Evolutionary conservation across 2,329 filamentous ascomycete species (phyloP).

Genomic region (Blastomyces gilchristii): DNA sequence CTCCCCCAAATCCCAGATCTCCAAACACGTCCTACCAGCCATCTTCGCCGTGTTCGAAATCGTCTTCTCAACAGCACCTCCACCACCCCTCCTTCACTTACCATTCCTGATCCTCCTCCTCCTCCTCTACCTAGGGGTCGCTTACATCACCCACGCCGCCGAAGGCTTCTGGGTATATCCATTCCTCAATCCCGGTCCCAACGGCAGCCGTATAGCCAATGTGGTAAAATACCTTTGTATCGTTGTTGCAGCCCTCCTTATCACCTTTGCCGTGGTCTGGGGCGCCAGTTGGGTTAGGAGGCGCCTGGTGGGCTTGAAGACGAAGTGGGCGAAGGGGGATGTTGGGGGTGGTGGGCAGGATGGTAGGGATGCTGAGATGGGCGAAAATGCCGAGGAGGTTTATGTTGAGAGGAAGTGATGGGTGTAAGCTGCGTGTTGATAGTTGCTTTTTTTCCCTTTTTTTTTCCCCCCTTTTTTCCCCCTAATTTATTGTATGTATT

Average conservation of each 20-base stretch:
- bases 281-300: constrained; percentile 43
- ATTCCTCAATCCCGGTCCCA: constrained; percentile 57
- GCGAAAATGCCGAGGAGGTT: neutral
- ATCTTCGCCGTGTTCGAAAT: constrained; percentile 68
- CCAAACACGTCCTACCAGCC: constrained; percentile 65
- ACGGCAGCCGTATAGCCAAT: constrained; percentile 38
- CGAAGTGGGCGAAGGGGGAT: constrained; percentile 26
- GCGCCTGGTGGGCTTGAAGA: constrained; percentile 27
- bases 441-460: no score
- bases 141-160: constrained; percentile 60
- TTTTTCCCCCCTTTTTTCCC: no score
- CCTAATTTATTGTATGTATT: neutral
- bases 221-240: constrained; percentile 57
- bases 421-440: neutral
- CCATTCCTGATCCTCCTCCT: constrained; percentile 59
- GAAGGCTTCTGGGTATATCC: constrained; percentile 66
- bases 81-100: constrained; percentile 56
- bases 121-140: constrained; percentile 60
- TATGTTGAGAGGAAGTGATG: neutral
- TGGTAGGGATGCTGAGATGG: constrained; percentile 13
- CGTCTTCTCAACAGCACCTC: constrained; percentile 53
- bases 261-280: constrained; percentile 42
- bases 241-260: constrained; percentile 43
- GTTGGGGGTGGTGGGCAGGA: constrained; percentile 22
- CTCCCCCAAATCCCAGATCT: constrained; percentile 38